phyloP scores from a whole-genome alignment of 2,329 filamentous ascomycete species.

The Colletotrichum tabaci region DNA sequence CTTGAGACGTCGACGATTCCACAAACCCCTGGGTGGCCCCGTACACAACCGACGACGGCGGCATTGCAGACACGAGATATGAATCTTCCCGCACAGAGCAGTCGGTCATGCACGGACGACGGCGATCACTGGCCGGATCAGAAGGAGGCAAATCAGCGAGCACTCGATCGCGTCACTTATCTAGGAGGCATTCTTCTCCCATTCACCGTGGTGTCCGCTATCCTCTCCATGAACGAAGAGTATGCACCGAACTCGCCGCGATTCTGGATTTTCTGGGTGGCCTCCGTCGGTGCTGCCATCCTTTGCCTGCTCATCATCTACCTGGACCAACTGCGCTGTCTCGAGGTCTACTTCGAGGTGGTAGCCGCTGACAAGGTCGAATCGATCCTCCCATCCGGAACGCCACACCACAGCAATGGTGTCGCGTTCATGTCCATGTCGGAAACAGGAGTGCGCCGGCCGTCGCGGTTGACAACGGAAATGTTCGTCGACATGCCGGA shows the following conservation, averaged over 20 bases:
- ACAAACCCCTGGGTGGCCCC: slow-evolving; percentile 37
- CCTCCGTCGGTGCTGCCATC: slow-evolving; percentile 55
- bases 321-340: slow-evolving; percentile 61
- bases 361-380: slow-evolving; percentile 47
- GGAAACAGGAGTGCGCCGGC: slow-evolving; percentile 10
- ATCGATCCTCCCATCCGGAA: slow-evolving; percentile 17
- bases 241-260: slow-evolving; percentile 58
- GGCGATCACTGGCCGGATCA: slow-evolving; percentile 13
- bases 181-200: slow-evolving; percentile 65
- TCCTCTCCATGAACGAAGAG: slow-evolving; percentile 63
- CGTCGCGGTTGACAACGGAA: slow-evolving; percentile 35
- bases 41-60: slow-evolving; percentile 37
- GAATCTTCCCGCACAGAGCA: not conserved
- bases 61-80: slow-evolving; percentile 23
- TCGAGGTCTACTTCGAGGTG: slow-evolving; percentile 64
- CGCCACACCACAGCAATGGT: not conserved
- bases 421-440: slow-evolving; percentile 49
- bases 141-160: slow-evolving; percentile 54
- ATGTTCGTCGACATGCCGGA: slow-evolving; percentile 41
- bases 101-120: not conserved
- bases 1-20: slow-evolving; percentile 41
- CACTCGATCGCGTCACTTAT: slow-evolving; percentile 64
- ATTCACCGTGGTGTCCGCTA: slow-evolving; percentile 62
- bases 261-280: slow-evolving; percentile 67
- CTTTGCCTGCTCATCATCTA: slow-evolving; percentile 62